Conservation (phyloP, 805 yeast genomes). For the Myxozyma neglecta region DNA sequence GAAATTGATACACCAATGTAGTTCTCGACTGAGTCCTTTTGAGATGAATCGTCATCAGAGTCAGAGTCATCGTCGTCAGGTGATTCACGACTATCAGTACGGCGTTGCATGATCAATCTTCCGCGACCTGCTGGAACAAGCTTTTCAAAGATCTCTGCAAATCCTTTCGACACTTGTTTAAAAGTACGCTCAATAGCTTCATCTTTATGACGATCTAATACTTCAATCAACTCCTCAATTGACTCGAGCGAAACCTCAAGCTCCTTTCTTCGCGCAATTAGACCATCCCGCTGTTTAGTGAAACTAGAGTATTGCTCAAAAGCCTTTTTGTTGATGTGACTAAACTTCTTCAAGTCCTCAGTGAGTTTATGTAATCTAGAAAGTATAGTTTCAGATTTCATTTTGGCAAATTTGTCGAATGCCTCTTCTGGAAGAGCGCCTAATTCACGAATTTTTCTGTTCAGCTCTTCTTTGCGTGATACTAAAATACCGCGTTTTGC, state of each 20-base stretch:
- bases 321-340: constrained; percentile 86
- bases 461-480: constrained; percentile 68
- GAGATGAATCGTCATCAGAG: constrained; percentile 31
- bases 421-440: constrained; percentile 92
- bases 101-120: constrained; percentile 61
- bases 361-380: constrained; percentile 53
- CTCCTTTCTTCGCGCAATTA: constrained; percentile 65
- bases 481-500: constrained; percentile 60
- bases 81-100: constrained; percentile 29
- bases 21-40: constrained; percentile 46
- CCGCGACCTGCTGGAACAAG: constrained; percentile 86
- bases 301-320: constrained; percentile 77
- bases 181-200: constrained; percentile 80
- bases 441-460: constrained; percentile 70
- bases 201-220: constrained; percentile 74
- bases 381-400: constrained; percentile 55
- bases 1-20: constrained; percentile 81
- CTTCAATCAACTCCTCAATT: constrained; percentile 67
- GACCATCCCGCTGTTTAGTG: constrained; percentile 66
- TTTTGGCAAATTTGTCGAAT: constrained; percentile 50
- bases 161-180: constrained; percentile 69
- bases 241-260: constrained; percentile 68
- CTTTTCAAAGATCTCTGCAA: constrained; percentile 70
- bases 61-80: constrained; percentile 33
- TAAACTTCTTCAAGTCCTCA: constrained; percentile 58